A percentile compares a stretch with the other conserved stretches of the same genome.
These are phyloP conservation scores for Phoenix dactylifera DNA, from an alignment of 176 grass and related monocot species.

Conservation along the genomic window DNA sequence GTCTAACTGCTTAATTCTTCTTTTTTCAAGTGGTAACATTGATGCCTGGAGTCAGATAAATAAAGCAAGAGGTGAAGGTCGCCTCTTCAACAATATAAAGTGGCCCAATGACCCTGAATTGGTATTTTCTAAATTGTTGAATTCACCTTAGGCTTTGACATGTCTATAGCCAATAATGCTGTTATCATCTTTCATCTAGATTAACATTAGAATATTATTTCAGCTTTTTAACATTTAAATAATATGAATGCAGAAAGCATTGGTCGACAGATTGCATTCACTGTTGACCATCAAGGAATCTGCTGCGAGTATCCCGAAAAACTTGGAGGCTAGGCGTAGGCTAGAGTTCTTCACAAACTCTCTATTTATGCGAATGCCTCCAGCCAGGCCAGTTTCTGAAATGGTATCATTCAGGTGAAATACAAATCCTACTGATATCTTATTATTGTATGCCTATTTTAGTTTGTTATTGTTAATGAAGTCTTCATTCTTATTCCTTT, in stretches of 20 bases:
- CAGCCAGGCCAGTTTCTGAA: constrained; percentile 65
- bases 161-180: too few relatives aligned
- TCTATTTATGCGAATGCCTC: constrained; percentile 80
- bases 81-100: constrained; percentile 64
- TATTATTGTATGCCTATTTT: not conserved
- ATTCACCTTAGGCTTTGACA: not conserved
- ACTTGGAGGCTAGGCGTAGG: constrained; percentile 76
- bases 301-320: constrained; percentile 78
- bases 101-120: constrained; percentile 73
- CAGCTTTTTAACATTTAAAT: not conserved
- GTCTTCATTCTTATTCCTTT: constrained; percentile 18
- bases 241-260: constrained; percentile 47
- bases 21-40: constrained; percentile 46
- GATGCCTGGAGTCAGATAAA: constrained; percentile 60
- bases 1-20: constrained; percentile 14
- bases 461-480: not conserved
- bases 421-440: constrained; percentile 7
- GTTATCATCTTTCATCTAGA: too few relatives aligned
- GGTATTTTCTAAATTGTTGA: constrained; percentile 30
- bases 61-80: constrained; percentile 50
- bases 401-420: constrained; percentile 82
- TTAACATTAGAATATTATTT: too few relatives aligned
- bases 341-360: constrained; percentile 90
- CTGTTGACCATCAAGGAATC: constrained; percentile 94
- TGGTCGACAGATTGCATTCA: constrained; percentile 76